A percentile compares a stretch with the other conserved stretches of the same genome.
Evolutionary conservation across 192 early-diverging fungal genomes (phyloP).

Genomic region (Spizellomyces sp.): DNA sequence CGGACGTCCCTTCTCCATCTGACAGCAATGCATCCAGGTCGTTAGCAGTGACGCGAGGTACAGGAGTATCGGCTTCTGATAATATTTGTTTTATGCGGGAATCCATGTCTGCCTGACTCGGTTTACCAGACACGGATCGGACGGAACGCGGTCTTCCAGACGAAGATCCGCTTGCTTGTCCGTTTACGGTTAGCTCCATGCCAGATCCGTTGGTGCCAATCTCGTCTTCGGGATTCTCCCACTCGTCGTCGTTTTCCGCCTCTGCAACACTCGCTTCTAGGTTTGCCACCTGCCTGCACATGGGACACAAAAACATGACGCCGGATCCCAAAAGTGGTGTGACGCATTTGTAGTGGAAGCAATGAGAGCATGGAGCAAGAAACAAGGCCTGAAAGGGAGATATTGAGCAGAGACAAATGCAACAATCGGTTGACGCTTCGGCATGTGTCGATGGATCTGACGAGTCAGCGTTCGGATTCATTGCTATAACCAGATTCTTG

Average conservation of each 20-base stretch:
- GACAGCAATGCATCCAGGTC: conserved; percentile 26
- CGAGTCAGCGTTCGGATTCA: conserved; percentile 47
- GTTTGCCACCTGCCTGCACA: conserved; percentile 65
- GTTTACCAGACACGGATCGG: background rate
- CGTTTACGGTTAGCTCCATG: conserved; percentile 19
- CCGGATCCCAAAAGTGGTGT: conserved; percentile 38
- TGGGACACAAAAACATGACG: conserved; percentile 64
- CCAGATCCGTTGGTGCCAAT: conserved; percentile 51
- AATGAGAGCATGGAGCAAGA: conserved; percentile 65
- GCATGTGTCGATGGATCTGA: conserved; percentile 49
- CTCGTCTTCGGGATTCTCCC: background rate
- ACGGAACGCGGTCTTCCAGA: background rate
- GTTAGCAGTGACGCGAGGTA: conserved; percentile 20
- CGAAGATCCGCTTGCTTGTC: background rate
- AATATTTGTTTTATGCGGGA: conserved; percentile 9
- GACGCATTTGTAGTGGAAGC: conserved; percentile 68
- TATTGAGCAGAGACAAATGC: conserved; percentile 56
- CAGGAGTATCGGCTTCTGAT: conserved; percentile 15
- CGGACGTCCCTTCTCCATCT: conserved; percentile 17
- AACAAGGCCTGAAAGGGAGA: conserved; percentile 61
- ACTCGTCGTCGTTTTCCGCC: conserved; percentile 61
- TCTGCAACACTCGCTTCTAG: conserved; percentile 53
- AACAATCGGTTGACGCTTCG: conserved; percentile 67
- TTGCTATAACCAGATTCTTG: conserved; percentile 40
- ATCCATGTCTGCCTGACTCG: conserved; percentile 6